Percentiles rank a stretch among this genome's conserved stretches.
Evolutionary conservation across 352 stramenopile species (phyloP).

Genomic region (Globisporangium nunn): DNA sequence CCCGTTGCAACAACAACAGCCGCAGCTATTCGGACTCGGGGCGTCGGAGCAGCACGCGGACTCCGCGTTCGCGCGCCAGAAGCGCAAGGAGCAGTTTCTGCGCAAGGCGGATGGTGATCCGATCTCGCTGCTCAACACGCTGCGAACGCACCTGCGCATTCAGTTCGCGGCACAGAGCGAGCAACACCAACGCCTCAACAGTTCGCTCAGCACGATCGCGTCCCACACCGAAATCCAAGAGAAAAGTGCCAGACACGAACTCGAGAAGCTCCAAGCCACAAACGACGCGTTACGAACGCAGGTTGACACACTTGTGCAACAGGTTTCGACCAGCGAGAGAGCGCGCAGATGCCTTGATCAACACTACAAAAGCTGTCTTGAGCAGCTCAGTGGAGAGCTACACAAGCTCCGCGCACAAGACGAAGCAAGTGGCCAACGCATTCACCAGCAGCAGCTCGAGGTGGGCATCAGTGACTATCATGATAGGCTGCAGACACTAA

Average conservation of each 20-base stretch:
- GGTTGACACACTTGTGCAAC: conserved; percentile 17
- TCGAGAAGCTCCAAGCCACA: conserved; percentile 26
- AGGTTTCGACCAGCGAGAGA: conserved; percentile 23
- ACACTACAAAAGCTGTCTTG: conserved; percentile 29
- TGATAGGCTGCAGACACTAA: background rate
- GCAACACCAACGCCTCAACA: conserved; percentile 20
- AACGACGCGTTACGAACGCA: conserved; percentile 20
- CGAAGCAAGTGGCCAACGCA: conserved; percentile 3
- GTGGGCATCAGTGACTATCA: background rate
- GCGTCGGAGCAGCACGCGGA: conserved; percentile 11
- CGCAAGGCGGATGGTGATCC: conserved; percentile 52
- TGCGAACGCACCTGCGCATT: conserved; percentile 63
- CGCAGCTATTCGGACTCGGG: conserved; percentile 6
- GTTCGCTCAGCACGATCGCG: conserved; percentile 19
- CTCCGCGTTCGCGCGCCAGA: conserved; percentile 30
- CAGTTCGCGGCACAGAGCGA: conserved; percentile 46
- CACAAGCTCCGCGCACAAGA: conserved; percentile 10
- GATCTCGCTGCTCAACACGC: conserved; percentile 57
- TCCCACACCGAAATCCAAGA: conserved; percentile 26
- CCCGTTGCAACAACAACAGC: background rate
- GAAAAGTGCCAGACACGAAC: conserved; percentile 22
- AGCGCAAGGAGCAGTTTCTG: conserved; percentile 51
- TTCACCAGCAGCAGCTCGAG: conserved; percentile 9
- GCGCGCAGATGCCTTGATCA: conserved; percentile 19
- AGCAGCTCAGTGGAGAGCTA: conserved; percentile 25